Base-by-base conservation (phyloP, 768 basidiomycete species). In the Strobilomyces echinocephalus region DNA sequence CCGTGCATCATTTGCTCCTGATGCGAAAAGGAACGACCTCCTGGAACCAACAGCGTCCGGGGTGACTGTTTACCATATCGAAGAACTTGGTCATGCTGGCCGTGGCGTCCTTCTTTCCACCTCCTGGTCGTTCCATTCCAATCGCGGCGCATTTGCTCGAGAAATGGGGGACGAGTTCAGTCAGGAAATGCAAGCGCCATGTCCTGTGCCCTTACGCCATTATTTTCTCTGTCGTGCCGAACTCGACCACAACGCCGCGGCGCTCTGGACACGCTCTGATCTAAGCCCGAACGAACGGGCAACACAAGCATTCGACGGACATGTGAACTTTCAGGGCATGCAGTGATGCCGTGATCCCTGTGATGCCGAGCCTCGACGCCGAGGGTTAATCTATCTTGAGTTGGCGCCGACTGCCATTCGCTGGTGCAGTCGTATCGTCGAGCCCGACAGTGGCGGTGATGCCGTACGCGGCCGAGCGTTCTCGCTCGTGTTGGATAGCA, bases 41-140 rank as follows among this genome's bases (percentile, higher is more conserved):
- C 5, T 4, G 9, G 41, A 20, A 44, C 11, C 12, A 14, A 38
- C 21, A 3, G 51, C 50, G 46, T 41, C 38, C 5, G 21, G 36
- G 31, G 43, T 38, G 48, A 51, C 31, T 40, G 36, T 48, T 60
- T 59, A 47, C 35, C 43, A 46, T 41, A 46, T 47, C 28, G n/a
- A 53, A 52, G 36, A 55, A 49, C 46, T 41, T 46, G 49, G 47
- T 8, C 15, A 43, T 50, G 40, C 38, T 21, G 9, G 46, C 35
- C 58, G 56, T 49, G 58, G 52, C 41, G 49, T 57, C 44, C 20
- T 42, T 30, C 21, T 15, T 59, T 46, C 55, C 55, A 40, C 51
- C 35, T 38, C 28, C 54, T 28, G 10, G 10, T 39, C 21, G 14
- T 45, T 50, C 43, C 49, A 33, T 45, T 50, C 43, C 49, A 33